Evolutionary conservation across 1,284 basidiomycete species (phyloP).

Genomic region (Papiliotrema laurentii): DNA sequence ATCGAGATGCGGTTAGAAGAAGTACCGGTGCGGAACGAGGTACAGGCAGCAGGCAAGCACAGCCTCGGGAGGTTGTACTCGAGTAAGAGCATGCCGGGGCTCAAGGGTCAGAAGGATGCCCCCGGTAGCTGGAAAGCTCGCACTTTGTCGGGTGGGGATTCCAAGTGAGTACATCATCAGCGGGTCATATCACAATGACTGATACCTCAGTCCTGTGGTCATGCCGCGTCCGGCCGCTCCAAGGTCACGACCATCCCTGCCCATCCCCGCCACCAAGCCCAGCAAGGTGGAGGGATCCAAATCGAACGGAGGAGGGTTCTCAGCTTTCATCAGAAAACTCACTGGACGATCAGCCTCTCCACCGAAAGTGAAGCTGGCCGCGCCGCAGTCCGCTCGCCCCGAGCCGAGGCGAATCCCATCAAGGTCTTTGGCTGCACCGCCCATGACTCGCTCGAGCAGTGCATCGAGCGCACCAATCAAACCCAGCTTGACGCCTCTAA

Average conservation of each 20-base stretch:
- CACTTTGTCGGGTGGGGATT: neutral
- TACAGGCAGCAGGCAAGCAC: too few relatives aligned
- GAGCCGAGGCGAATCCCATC: neutral
- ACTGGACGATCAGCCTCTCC: conserved; percentile 18
- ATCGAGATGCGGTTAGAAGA: too few relatives aligned
- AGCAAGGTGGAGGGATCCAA: neutral
- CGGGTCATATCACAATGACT: neutral
- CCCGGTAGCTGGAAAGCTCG: neutral
- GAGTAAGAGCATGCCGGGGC: too few relatives aligned
- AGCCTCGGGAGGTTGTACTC: too few relatives aligned
- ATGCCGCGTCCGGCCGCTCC: neutral
- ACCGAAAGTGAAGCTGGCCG: neutral
- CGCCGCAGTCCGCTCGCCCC: neutral
- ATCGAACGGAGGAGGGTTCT: conserved; percentile 19
- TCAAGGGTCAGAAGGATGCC: too few relatives aligned
- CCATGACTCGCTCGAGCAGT: neutral
- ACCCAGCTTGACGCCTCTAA: neutral
- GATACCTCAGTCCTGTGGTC: neutral
- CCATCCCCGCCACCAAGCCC: neutral
- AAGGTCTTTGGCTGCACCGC: conserved; percentile 51
- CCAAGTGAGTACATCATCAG: neutral
- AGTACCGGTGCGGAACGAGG: too few relatives aligned
- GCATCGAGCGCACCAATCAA: neutral
- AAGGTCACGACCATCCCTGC: neutral
- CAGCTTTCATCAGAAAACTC: conserved; percentile 27